Evolutionary conservation across 2,329 filamentous ascomycete species (phyloP).

Genomic region (Fusarium coffeatum): DNA sequence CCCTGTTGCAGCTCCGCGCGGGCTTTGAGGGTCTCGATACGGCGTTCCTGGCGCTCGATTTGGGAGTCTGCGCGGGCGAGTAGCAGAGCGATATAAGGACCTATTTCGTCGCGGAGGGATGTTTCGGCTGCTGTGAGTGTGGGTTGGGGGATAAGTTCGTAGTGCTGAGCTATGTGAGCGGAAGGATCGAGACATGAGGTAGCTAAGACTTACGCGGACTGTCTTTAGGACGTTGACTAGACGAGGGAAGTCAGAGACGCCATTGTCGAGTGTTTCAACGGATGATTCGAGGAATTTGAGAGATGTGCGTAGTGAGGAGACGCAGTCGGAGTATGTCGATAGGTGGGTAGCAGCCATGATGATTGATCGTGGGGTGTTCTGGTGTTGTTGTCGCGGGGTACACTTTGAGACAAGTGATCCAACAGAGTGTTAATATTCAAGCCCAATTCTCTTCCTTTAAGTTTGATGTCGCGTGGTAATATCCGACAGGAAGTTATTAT

Average conservation of each 20-base stretch:
- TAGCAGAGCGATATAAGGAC: constrained; percentile 83
- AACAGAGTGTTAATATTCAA: neutral
- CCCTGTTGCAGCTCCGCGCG: constrained; percentile 87
- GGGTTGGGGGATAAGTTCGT: constrained; percentile 89
- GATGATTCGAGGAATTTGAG: constrained; percentile 71
- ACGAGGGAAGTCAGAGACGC: constrained; percentile 69
- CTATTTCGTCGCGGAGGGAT: constrained; percentile 86
- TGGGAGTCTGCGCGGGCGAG: constrained; percentile 85
- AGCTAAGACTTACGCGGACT: constrained; percentile 60
- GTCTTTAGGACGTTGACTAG: constrained; percentile 67
- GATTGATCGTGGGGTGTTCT: constrained; percentile 14
- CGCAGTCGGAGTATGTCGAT: constrained; percentile 66
- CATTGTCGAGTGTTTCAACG: constrained; percentile 66
- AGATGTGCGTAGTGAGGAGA: constrained; percentile 69
- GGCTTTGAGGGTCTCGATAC: constrained; percentile 85
- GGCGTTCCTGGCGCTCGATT: constrained; percentile 82
- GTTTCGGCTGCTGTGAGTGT: constrained; percentile 85
- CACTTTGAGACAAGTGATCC: neutral
- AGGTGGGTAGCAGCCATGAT: constrained; percentile 44
- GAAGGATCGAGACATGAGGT: neutral
- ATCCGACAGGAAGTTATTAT: neutral
- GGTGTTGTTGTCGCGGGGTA: constrained; percentile 26
- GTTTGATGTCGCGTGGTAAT: fast-evolving
- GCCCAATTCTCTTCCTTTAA: neutral
- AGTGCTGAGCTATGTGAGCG: constrained; percentile 70